Base-by-base conservation (phyloP, 345 rosid genomes). In the Lepidium didymum region DNA sequence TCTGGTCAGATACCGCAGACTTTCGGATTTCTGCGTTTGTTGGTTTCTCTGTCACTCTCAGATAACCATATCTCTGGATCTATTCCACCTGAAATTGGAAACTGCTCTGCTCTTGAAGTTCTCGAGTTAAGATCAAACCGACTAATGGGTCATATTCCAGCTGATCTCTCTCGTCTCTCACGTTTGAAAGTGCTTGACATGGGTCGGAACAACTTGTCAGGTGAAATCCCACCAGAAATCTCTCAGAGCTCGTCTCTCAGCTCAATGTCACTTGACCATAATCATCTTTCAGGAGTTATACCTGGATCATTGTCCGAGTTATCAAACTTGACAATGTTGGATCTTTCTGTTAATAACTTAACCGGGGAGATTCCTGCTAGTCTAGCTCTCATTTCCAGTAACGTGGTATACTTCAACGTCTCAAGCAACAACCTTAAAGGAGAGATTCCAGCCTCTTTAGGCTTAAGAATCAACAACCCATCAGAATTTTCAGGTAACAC, bases 301-400 rank as follows among this genome's bases (percentile, higher is more conserved):
- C 95, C 95, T 1, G 84, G 47, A 27, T 77, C 95, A 3, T 46
- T 94, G 31, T 80, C 92, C 25, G 71, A 54, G 51, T 78, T 87
- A 60, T 81, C 84, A 27, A 87, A 88, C 64, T 75, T 94, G 62
- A 71, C 81, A 7, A 46, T 51, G 52, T 71, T 94, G 52, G 91
- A 91, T 84, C 89, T 94, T 65, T 88, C 99, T 35, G 69, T 68
- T 12, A 93, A 93, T 79, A 84, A 88, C 82, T 79, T 93, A 62
- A 83, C 73, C 54, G 97, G 97, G 31, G 72, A 64, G 74, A 90
- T 93, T 76, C 96, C 98, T 0, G 75, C 72, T 33, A 82, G 62
- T 78, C 79, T 92, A 16, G 16, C 84, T 1, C 77, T 50, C 51
- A 75, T 89, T 4, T 36, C 83, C 4, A 31, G 10, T 15, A 74